Evolutionary conservation across 495 filamentous ascomycete species (phyloP).

Genomic region (Talaromyces borbonicus): DNA sequence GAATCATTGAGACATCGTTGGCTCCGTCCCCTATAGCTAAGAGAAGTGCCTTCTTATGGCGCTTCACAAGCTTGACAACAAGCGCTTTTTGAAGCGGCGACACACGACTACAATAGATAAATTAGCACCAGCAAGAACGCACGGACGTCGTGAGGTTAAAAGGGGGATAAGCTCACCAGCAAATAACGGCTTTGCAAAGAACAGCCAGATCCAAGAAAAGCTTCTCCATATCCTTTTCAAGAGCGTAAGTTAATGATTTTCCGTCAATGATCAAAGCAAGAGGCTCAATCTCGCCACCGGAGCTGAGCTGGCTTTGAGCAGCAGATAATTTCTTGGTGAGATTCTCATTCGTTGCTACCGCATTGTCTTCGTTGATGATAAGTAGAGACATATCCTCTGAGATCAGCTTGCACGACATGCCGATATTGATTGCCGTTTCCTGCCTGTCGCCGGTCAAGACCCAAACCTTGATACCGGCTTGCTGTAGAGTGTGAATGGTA

Average conservation of each 20-base stretch:
- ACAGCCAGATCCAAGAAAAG: constrained; percentile 87
- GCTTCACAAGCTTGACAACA: constrained; percentile 98
- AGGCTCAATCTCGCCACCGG: constrained; percentile 69
- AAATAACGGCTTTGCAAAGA: constrained; percentile 96
- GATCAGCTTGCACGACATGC: constrained; percentile 98
- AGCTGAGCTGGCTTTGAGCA: constrained; percentile 63
- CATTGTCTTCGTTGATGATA: constrained; percentile 85
- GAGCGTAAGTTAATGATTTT: constrained; percentile 83
- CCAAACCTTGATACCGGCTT: constrained; percentile 98
- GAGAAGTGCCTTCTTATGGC: constrained; percentile 82
- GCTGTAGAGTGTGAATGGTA: constrained; percentile 95
- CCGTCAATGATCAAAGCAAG: constrained; percentile 96
- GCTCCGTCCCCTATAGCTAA: constrained; percentile 96
- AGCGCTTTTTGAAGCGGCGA: constrained; percentile 98
- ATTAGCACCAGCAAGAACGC: no score
- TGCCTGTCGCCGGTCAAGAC: constrained; percentile 96
- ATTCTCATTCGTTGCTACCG: constrained; percentile 69
- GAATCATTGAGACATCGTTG: constrained; percentile 99
- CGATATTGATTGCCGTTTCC: constrained; percentile 99
- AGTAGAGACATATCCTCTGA: constrained; percentile 98
- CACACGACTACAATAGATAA: constrained; percentile 54
- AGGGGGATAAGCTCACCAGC: constrained; percentile 50
- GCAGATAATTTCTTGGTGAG: constrained; percentile 87
- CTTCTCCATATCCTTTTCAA: constrained; percentile 92
- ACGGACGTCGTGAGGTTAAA: no score